Base-by-base conservation (phyloP, 2,329 filamentous ascomycete genomes). In the Nigrospora sphaerica region DNA sequence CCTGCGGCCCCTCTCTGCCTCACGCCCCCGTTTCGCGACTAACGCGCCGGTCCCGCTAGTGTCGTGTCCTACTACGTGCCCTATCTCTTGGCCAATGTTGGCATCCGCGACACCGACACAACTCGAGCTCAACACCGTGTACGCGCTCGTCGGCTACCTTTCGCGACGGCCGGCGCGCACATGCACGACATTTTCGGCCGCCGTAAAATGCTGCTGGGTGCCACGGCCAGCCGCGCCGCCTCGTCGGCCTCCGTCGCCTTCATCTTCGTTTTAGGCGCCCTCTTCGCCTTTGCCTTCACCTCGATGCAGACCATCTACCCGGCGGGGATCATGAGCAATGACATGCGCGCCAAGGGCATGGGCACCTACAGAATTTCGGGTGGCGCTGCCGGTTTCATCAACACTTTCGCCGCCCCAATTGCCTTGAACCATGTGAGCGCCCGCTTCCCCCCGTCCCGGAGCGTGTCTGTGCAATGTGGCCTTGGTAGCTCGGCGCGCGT, bases 161-260 rank as follows among this genome's bases (percentile, higher is more conserved):
- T 68, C 39, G 61, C 65, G 2, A 59, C 62, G 2, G 56, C 55
- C 2, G 65, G 65, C 12, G 66, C 68, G 11, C 58, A 66, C 17
- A 55, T 69, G 33, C 65, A 70, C 4, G 67, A 71, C 48, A 49
- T 62, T 4, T 58, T 70, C 0, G 68, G 68, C 7, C 68, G 68
- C 32, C 64, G 67, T 0, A 65, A 65, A 33, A 60, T 71, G 52
- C 56, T 71, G 28, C 56, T 70, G 6, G 51, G 59, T 3, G 66
- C 66, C 1, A 66, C 65, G 0, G 48, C 57, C 13, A 67, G 64
- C 33, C 62, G 56, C 46, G 57, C 61, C 1, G 62, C 58, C 0
- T 63, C 68, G 3, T 65, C 56, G 18, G 58, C 55, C 18, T 61
- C 62, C 11, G 67, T 69, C 28, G 61, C 62, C 7, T 68, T 67